Base-by-base conservation (phyloP, 83 land plant genomes). In the Picea abies region DNA sequence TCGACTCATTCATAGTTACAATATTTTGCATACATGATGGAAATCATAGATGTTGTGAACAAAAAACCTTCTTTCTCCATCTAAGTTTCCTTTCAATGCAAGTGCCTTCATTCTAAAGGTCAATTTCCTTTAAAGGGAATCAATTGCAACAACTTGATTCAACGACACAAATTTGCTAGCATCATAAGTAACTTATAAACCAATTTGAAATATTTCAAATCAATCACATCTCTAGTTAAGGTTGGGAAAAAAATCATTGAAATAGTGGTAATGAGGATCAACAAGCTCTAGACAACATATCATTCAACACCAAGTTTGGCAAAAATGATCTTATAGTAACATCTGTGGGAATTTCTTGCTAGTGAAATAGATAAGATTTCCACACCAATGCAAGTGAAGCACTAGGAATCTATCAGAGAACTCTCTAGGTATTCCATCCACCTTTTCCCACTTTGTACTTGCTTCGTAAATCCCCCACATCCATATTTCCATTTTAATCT, bases 311-410 rank as follows among this genome's bases (percentile, higher is more conserved):
- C 84, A 81, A 47, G 66, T 49, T 60, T 63, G 75, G n/a, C 35
- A 15, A 19, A 73, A 81, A 3, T 81, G 56, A 23, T 67, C 76
- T 65, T 81, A 81, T 17, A 32, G 23, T 15, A 84, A 78, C 37
- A 84, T 81, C 0, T 29, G n/a, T 44, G 52, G 78, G 56, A 49
- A 84, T 84, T 47, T 81, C 26, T 80, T 81, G 69, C 67, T 71
- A 25, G 78, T 80, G 84, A 84, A 84, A 76, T 81, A 84, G 25
- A 81, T 52, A n/a, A 84, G 26, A 26, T 84, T 60, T 0, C 84
- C 84, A 60, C 72, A 68, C 86, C 86, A 56, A 84, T 75, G 56
- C 84, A 84, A 20, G 76, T 60, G 72, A 84, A 84, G 37, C 69
- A 41, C 41, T 79, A 9, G 14, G 86, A 70, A 79, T 14, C 26